Base-by-base conservation (phyloP, 805 yeast genomes). In the Zygosaccharomyces bisporus region DNA sequence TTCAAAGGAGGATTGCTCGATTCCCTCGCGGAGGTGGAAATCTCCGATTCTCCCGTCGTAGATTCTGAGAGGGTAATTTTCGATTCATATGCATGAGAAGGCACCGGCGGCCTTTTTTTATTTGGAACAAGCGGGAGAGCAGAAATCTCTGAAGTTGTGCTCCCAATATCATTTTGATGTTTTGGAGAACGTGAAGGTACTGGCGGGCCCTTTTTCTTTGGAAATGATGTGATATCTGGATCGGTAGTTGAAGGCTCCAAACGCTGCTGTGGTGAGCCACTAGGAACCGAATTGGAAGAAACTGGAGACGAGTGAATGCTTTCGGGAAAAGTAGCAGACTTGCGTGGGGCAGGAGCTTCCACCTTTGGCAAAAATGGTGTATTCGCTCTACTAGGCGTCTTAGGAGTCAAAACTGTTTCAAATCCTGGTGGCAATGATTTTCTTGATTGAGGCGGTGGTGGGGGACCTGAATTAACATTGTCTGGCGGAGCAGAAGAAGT, bases 401-500 rank as follows among this genome's bases (percentile, higher is more conserved):
- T 67, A 19, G 72, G 72, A 3, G 64, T 61, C 34, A 70, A 46
- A 6, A 69, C 50, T 3, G 57, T 29, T 18, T 59, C 67, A 35
- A 61, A 67, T 0, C 73, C 72, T 6, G 73, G 73, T 21, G 73
- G 73, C 4, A 67, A 55, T 12, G 56, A 42, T 40, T 60, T 64
- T 34, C 68, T 56, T 16, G 69, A 57, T 6, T 58, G 57, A 8
- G 68, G 67, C 2, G 54, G 59, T 12, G 66, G 58, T 20, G 69
- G 68, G 4, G 63, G 60, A 10, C 44, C 34, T n/a, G 54, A 47
- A 12, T 45, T 39, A 4, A 37, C 12, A 13, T 16, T 19, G 17
- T 24, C 36, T 3, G 35, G 29, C 7, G 37, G 18, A 4, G 44
- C 14, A 6, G 36, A 35, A 24, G 35, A 14, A 2, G 45, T 21